Conservation (phyloP, 192 early-diverging fungal genomes). For the Entomortierella parvispora region DNA sequence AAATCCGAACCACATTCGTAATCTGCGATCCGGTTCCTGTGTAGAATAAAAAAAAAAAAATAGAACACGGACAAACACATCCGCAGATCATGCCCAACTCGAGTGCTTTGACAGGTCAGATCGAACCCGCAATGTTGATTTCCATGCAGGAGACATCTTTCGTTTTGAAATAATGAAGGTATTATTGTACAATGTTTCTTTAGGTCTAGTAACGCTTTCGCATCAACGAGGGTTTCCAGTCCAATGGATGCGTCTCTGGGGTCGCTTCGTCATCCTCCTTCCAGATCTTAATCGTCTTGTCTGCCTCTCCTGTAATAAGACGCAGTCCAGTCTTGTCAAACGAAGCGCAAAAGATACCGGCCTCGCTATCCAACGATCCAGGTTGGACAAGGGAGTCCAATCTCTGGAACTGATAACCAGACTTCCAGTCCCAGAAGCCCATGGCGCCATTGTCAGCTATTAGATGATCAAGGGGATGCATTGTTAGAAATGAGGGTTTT, state of each 20-base stretch:
- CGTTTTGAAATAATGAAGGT: too few relatives aligned
- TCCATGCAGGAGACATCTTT: too few relatives aligned
- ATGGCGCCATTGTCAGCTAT: conserved; percentile 93
- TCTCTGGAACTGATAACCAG: conserved; percentile 95
- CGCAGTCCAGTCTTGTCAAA: conserved; percentile 97
- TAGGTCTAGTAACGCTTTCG: conserved; percentile 59
- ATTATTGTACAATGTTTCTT: too few relatives aligned
- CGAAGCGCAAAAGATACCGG: conserved; percentile 93
- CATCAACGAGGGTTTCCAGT: conserved; percentile 64
- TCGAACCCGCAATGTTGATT: too few relatives aligned
- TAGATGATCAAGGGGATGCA: neutral
- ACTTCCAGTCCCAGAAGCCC: conserved; percentile 98
- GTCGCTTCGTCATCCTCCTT: conserved; percentile 87
- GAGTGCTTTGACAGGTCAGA: too few relatives aligned
- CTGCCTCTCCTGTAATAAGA: conserved; percentile 97
- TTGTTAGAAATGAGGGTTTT: too few relatives aligned
- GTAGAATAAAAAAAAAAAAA: too few relatives aligned
- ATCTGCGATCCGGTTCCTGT: too few relatives aligned
- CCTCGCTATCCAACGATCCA: conserved; percentile 95
- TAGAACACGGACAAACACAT: too few relatives aligned
- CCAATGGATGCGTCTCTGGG: conserved; percentile 62
- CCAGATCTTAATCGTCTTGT: conserved; percentile 99
- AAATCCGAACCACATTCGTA: too few relatives aligned
- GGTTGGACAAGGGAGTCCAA: conserved; percentile 90
- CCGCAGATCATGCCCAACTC: too few relatives aligned